Evolutionary conservation across 306 rosid genomes (phyloP).

Genomic region (Medicago truncatula): DNA sequence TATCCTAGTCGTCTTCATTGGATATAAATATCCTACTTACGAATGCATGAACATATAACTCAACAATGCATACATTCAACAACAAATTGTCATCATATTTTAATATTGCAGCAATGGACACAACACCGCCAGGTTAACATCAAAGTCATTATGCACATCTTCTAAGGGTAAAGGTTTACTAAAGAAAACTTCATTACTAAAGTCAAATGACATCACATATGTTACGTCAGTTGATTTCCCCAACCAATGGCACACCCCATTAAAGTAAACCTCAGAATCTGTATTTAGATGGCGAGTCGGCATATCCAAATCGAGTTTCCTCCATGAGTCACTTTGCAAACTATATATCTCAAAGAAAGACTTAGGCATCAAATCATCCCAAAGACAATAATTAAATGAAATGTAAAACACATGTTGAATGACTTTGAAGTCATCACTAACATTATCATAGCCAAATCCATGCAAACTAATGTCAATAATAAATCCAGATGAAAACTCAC

Average conservation of each 20-base stretch:
- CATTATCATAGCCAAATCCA: neutral
- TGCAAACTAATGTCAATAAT: too few relatives aligned
- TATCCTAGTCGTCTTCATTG: too few relatives aligned
- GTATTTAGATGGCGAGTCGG: neutral
- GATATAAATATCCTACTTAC: too few relatives aligned
- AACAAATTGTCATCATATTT: too few relatives aligned
- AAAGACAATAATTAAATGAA: too few relatives aligned
- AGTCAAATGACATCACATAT: neutral
- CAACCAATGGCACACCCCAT: neutral
- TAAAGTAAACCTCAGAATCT: neutral
- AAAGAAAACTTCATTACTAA: neutral
- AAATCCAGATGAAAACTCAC: neutral
- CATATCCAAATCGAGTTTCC: neutral
- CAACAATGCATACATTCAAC: too few relatives aligned
- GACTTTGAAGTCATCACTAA: neutral
- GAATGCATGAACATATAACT: too few relatives aligned
- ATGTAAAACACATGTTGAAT: neutral
- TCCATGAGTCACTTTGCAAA: neutral
- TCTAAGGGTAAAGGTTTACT: neutral
- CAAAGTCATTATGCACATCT: neutral
- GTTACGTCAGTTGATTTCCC: neutral
- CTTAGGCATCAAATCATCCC: neutral
- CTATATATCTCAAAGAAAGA: neutral
- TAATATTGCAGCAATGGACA: neutral
- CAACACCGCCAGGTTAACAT: neutral